Conservation (phyloP, 352 stramenopile genomes). For the Pythium guiyangense region DNA sequence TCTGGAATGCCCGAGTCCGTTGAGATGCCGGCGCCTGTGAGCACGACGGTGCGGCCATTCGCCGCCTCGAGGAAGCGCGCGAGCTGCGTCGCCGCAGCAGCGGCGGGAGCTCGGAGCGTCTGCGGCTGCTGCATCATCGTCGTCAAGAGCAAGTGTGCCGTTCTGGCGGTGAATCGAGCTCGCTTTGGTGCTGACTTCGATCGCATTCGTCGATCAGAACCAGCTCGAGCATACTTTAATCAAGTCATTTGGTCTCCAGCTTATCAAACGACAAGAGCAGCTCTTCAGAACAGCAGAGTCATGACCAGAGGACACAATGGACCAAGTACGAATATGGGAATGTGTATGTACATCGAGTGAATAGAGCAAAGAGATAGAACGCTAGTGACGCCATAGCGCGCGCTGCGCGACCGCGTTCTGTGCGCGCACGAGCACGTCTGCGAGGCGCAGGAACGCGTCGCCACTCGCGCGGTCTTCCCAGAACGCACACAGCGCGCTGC, state of each 20-base stretch:
- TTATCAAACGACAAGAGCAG: no score
- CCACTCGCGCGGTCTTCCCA: constrained; percentile 48
- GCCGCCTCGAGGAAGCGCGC: constrained; percentile 50
- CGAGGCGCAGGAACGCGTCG: constrained; percentile 43
- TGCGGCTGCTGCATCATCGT: neutral
- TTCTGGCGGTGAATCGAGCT: no score
- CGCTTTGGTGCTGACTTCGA: no score
- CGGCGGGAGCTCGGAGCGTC: neutral
- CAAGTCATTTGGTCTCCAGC: no score
- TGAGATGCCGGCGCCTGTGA: constrained; percentile 95
- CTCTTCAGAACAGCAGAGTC: no score
- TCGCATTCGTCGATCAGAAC: no score
- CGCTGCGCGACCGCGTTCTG: constrained; percentile 20
- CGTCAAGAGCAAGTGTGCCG: no score
- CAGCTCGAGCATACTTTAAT: no score
- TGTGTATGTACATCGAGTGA: neutral
- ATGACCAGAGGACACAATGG: no score
- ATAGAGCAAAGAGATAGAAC: neutral
- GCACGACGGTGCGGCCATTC: constrained; percentile 52
- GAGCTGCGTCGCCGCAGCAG: constrained; percentile 28
- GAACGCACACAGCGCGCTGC: constrained; percentile 33
- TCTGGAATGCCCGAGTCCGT: constrained; percentile 98
- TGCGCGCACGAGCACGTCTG: constrained; percentile 31
- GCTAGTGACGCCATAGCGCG: neutral
- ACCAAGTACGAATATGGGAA: no score